Evolutionary conservation across 495 filamentous ascomycete genomes (phyloP), one percentile per base, ranked within the genome.

Genomic region (Hypoxylon rickii): DNA sequence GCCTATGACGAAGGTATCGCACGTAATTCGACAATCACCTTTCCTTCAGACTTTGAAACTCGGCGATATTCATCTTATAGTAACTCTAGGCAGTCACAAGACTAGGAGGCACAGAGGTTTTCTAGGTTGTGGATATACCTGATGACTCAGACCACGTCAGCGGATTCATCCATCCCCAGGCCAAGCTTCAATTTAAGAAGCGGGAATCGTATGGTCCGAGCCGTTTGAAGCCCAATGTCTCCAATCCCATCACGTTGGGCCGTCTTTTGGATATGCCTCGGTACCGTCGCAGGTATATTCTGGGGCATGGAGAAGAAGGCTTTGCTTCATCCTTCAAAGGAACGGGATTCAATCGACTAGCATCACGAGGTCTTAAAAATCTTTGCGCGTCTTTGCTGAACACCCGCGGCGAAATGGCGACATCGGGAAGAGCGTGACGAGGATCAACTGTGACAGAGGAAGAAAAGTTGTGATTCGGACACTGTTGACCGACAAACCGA

Each of bases 401-500:
- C 33, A 19, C 34, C 26, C 29, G 40, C 45, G 47, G 40, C 43
- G 29, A 43, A 47, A 21, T 29, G 24, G 44, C 36, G 40, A 31
- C 31, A 29, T 15, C 20, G 24, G n/a, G 29, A 36, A 12, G 38
- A 22, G 33, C 36, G 3, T 37, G 24, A 13, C 16, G 38, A 40
- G 31, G 12, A 38, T 37, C 2, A 34, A 45, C 41, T 55, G 51
- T 49, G 32, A 40, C 58, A 24, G 44, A 32, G n/a, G n/a, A 39
- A n/a, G 13, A 50, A 44, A 44, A 33, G 16, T 13, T 13, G 32
- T 51, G 33, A 32, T 31, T 17, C 22, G 10, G 24, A 39, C 38
- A 41, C 45, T n/a, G 26, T 50, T 50, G 50, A 61, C 50, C 33
- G 45, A 46, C 38, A 32, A 17, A 10, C n/a, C 17, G 15, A 8